These are phyloP conservation scores for Monilinia aucupariae DNA, from an alignment of 2,329 filamentous ascomycete genomes.

Conservation along the genomic window DNA sequence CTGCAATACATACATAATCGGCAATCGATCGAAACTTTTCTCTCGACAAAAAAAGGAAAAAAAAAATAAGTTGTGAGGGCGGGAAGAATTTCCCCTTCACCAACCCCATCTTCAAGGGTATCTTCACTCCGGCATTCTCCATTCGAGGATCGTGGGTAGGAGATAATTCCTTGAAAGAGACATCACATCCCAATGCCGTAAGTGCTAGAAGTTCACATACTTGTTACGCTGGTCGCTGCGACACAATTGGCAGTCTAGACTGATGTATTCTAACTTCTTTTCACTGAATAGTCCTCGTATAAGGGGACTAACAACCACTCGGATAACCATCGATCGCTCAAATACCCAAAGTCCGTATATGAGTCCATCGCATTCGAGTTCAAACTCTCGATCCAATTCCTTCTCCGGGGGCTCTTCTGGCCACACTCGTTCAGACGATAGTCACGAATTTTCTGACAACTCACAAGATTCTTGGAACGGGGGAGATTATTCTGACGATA, in stretches of 20 bases:
- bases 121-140: constrained; percentile 35
- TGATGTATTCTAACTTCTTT: constrained; percentile 1
- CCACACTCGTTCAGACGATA: constrained; percentile 33
- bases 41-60: background rate
- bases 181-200: constrained; percentile 25
- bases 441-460: constrained; percentile 39
- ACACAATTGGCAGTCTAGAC: constrained; percentile 3
- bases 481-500: constrained; percentile 42
- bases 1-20: constrained; percentile 1
- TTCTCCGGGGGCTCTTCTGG: constrained; percentile 33
- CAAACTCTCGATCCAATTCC: constrained; percentile 29
- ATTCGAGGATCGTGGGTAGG: constrained; percentile 33
- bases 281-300: background rate
- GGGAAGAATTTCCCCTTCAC: constrained; percentile 18
- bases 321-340: constrained; percentile 27
- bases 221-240: background rate
- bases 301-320: constrained; percentile 8
- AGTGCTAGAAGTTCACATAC: constrained; percentile 17
- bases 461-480: constrained; percentile 33
- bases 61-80: background rate
- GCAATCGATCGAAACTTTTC: constrained; percentile 6
- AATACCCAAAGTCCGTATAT: constrained; percentile 15
- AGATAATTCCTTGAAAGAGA: constrained; percentile 31
- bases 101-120: constrained; percentile 27
- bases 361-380: constrained; percentile 29